Evolutionary conservation across 2,329 filamentous ascomycete species (phyloP).

Genomic region (Samsoniella hepiali): DNA sequence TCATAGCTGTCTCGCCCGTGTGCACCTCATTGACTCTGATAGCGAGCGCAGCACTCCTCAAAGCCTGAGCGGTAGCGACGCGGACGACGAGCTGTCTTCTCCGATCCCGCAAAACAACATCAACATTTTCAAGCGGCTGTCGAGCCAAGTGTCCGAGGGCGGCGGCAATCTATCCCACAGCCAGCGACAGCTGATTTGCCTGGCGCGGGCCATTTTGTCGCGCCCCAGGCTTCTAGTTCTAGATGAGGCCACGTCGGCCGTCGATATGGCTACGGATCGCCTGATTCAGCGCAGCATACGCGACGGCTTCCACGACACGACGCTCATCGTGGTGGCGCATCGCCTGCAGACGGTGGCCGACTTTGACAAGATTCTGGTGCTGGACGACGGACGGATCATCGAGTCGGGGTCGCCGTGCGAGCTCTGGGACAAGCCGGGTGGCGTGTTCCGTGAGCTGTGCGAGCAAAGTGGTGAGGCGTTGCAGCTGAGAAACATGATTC

Average conservation of each 20-base stretch:
- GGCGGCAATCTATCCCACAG: slow-evolving; percentile 44
- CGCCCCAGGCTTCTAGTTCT: slow-evolving; percentile 65
- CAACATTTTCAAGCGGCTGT: slow-evolving; percentile 56
- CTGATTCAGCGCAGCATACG: slow-evolving; percentile 63
- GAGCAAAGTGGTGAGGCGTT: slow-evolving; percentile 6
- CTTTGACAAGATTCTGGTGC: slow-evolving; percentile 62
- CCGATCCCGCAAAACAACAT: slow-evolving; percentile 24
- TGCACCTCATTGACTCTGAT: slow-evolving; percentile 51
- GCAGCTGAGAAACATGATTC: slow-evolving; percentile 1
- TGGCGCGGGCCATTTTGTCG: slow-evolving; percentile 60
- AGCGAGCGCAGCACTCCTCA: slow-evolving; percentile 22
- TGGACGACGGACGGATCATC: slow-evolving; percentile 53
- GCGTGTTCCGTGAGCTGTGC: slow-evolving; percentile 14
- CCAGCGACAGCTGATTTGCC: slow-evolving; percentile 54
- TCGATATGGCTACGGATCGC: slow-evolving; percentile 64
- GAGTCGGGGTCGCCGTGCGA: slow-evolving; percentile 59
- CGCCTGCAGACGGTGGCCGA: slow-evolving; percentile 64
- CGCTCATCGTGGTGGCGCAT: slow-evolving; percentile 64
- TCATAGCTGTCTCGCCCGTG: slow-evolving; percentile 52
- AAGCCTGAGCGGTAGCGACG: slow-evolving; percentile 34
- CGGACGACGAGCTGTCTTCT: slow-evolving; percentile 36
- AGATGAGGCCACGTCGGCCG: slow-evolving; percentile 66
- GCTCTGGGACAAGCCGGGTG: slow-evolving; percentile 44
- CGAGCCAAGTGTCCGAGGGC: slow-evolving; percentile 57
- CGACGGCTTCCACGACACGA: slow-evolving; percentile 58